Conservation (phyloP, 306 rosid species). For the Acacia melanoxylon region DNA sequence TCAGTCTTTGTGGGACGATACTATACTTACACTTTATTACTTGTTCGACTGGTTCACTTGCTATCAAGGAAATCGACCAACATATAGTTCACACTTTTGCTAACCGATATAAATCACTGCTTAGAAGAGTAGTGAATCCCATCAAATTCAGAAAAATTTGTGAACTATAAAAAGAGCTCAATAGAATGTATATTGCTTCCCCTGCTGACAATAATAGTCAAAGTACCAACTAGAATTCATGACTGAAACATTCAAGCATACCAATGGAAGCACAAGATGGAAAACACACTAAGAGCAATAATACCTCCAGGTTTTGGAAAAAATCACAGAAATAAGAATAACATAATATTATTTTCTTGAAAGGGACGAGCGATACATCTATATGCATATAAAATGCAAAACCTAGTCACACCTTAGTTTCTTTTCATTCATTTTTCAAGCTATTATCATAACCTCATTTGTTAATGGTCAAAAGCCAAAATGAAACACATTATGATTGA, state of each 20-base stretch:
- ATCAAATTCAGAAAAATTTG: constrained; percentile 4
- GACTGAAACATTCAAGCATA: constrained; percentile 31
- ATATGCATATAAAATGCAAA: constrained; percentile 6
- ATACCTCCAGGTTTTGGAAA: constrained; percentile 99
- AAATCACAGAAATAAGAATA: not conserved
- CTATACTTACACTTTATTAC: too few relatives aligned
- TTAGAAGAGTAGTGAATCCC: not conserved
- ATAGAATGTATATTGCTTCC: not conserved
- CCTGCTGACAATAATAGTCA: constrained; percentile 9
- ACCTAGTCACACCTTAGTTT: constrained; percentile 15
- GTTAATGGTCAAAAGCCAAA: constrained; percentile 4
- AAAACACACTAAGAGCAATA: constrained; percentile 91
- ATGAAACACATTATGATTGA: not conserved
- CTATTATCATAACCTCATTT: constrained; percentile 6
- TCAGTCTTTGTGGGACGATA: too few relatives aligned
- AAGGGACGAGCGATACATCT: not conserved
- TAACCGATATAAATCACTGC: not conserved
- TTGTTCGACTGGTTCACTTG: too few relatives aligned
- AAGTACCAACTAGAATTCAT: constrained; percentile 3
- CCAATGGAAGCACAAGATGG: constrained; percentile 95
- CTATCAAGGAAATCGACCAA: too few relatives aligned
- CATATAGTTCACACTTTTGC: not conserved
- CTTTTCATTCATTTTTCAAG: not conserved
- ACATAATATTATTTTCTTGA: not conserved
- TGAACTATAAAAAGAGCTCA: constrained; percentile 4